Conservation (phyloP, 176 grass and related monocot species). For the Echinochloa phyllopogon region DNA sequence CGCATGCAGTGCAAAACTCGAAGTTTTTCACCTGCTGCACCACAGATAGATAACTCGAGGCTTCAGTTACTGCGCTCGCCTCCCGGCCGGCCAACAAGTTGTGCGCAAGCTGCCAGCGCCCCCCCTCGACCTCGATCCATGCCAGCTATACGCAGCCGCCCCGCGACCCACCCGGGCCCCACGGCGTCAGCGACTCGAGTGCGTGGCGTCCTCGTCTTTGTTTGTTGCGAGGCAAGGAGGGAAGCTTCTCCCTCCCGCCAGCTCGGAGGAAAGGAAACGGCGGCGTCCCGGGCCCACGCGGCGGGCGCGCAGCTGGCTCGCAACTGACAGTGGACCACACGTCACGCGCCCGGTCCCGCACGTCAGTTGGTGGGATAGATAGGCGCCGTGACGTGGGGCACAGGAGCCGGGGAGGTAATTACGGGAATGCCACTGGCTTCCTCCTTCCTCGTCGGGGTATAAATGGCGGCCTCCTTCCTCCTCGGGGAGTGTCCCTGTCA, state of each 20-base stretch:
- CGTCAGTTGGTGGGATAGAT: constrained; percentile 41
- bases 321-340: neutral
- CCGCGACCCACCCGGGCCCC: accelerated
- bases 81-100: constrained; percentile 3
- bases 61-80: neutral
- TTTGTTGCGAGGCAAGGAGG: no score
- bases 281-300: neutral
- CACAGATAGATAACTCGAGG: neutral
- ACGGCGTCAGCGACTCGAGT: neutral
- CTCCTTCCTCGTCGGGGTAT: constrained; percentile 19
- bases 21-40: neutral
- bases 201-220: neutral
- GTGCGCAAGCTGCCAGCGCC: neutral
- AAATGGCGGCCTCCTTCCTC: neutral
- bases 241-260: neutral
- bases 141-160: no score
- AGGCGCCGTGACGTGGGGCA: neutral
- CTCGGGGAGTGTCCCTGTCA: neutral
- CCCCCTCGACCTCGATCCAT: no score
- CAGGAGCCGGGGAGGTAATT: neutral
- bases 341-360: neutral
- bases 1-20: neutral
- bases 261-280: neutral
- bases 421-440: neutral
- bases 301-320: neutral